Percentiles rank a stretch among this genome's conserved stretches.
phyloP scores from a whole-genome alignment of 2,329 filamentous ascomycete genomes.

The Aaosphaeria pasadenensis region DNA sequence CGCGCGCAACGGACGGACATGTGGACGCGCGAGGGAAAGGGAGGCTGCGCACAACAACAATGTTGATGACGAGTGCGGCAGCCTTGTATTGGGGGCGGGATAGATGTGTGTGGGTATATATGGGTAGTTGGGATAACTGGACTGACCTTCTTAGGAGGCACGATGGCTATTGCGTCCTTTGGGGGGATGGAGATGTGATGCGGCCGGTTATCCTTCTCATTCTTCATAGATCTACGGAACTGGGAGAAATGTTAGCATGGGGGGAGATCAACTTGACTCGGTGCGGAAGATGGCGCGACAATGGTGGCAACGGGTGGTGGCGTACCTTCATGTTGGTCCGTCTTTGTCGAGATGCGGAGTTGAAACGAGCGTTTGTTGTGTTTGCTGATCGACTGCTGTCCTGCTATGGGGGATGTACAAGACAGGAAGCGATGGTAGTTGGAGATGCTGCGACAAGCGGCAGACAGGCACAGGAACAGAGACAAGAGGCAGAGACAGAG shows the following conservation, averaged over 20 bases:
- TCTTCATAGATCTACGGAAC: conserved; percentile 84
- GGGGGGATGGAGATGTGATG: conserved; percentile 74
- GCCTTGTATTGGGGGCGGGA: neutral
- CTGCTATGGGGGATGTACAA: too few relatives aligned
- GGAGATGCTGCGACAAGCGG: neutral
- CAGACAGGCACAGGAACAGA: neutral
- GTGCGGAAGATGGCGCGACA: conserved; percentile 1
- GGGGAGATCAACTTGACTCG: conserved; percentile 3
- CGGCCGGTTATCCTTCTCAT: conserved; percentile 73
- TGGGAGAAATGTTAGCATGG: conserved; percentile 17
- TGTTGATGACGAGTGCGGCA: neutral
- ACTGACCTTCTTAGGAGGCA: conserved; percentile 85
- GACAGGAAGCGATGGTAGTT: too few relatives aligned
- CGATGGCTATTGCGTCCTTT: conserved; percentile 83
- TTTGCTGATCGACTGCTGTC: too few relatives aligned
- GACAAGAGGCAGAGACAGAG: too few relatives aligned
- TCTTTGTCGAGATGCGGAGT: neutral
- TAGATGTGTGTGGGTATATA: neutral
- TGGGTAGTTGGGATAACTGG: conserved; percentile 1
- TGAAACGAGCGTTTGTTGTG: too few relatives aligned
- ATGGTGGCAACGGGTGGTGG: conserved; percentile 1
- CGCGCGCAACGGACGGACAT: neutral
- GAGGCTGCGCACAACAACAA: too few relatives aligned
- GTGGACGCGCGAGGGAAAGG: neutral
- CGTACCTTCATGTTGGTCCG: conserved; percentile 23